phyloP scores from a whole-genome alignment of 768 basidiomycete species.

The Leccinellum luteum region DNA sequence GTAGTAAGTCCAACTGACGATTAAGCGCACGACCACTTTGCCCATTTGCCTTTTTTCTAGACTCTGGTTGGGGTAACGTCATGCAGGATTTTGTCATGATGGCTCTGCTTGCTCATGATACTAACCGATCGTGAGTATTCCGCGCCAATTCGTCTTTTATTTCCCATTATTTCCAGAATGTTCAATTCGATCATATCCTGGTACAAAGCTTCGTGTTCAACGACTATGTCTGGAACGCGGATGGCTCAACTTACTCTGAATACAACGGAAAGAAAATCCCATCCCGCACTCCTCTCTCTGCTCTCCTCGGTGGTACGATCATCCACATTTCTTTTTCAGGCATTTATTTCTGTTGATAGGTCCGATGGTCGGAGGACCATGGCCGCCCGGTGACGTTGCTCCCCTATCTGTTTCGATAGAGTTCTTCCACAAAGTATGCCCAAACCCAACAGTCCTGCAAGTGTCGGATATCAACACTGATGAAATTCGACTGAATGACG shows the following conservation, averaged over 20 bases:
- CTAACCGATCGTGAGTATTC: constrained; percentile 35
- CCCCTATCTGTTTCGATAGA: constrained; percentile 35
- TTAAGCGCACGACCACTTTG: not conserved
- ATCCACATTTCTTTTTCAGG: not conserved
- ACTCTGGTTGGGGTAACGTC: constrained; percentile 40
- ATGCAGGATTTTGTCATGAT: constrained; percentile 41
- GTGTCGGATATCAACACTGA: constrained; percentile 30
- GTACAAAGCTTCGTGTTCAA: constrained; percentile 40
- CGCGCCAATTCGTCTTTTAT: not conserved
- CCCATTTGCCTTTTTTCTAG: constrained; percentile 18
- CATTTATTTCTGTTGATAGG: constrained; percentile 26
- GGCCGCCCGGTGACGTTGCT: constrained; percentile 30
- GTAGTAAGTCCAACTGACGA: constrained; percentile 22
- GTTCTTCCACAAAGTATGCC: constrained; percentile 42
- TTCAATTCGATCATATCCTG: constrained; percentile 3
- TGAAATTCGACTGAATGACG: constrained; percentile 23
- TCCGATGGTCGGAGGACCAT: constrained; percentile 40
- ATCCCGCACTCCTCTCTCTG: constrained; percentile 41
- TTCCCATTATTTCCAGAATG: not conserved
- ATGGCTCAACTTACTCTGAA: constrained; percentile 35
- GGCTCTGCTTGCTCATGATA: constrained; percentile 32
- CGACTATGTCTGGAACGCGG: constrained; percentile 41
- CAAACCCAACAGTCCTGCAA: constrained; percentile 33
- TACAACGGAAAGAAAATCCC: constrained; percentile 38
- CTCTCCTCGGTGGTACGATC: constrained; percentile 36